Base-by-base conservation (phyloP, 805 yeast species). In the Wickerhamiella parazyma region DNA sequence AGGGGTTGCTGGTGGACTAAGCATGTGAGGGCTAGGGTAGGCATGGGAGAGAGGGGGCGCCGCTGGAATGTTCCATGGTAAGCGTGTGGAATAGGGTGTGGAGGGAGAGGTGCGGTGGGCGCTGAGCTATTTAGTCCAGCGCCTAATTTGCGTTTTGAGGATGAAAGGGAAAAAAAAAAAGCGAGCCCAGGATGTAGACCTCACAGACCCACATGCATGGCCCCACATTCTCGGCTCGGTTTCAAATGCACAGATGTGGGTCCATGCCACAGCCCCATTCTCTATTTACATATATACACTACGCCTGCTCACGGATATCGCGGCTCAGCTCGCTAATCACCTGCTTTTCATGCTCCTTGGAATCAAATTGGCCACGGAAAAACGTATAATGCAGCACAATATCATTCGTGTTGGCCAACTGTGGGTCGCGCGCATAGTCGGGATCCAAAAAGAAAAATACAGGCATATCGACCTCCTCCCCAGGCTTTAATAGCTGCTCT, bases 381-480 rank as follows among this genome's bases (percentile, higher is more conserved):
- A 89, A 89, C 0, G 97, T 83, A 62, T 89, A 89, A 64, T 89
- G 94, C 55, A 91, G 71, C 9, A 86, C 84, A 37, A 89, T 74
- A 60, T 87, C 95, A 53, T 85, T 87, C 33, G 87, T 78, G 55
- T 84, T 81, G 61, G 87, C 75, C 93, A 91, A 84, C 26, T 76
- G 70, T 4, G 98, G 96, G 58, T 87, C 97, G 47, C 78, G 76
- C 36, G 91, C 91, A 62, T 81, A 89, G 52, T 87, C 97, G 0
- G 97, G 97, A 59, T 87, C 97, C 36, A 87, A 83, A 62, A 87
- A 87, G 72, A 87, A 91, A 65, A 91, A 91, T 7, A 91, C 84
- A 0, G 98, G 98, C 98, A 91, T 91, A 59, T 91, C 98, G 14
- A 91, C 94, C 59, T 91, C 96, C 63, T 91, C 98, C 7, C 96